A percentile compares a stretch with the other conserved stretches of the same genome.
Conservation (phyloP, 495 filamentous ascomycete genomes). For the Talaromyces ruber region DNA sequence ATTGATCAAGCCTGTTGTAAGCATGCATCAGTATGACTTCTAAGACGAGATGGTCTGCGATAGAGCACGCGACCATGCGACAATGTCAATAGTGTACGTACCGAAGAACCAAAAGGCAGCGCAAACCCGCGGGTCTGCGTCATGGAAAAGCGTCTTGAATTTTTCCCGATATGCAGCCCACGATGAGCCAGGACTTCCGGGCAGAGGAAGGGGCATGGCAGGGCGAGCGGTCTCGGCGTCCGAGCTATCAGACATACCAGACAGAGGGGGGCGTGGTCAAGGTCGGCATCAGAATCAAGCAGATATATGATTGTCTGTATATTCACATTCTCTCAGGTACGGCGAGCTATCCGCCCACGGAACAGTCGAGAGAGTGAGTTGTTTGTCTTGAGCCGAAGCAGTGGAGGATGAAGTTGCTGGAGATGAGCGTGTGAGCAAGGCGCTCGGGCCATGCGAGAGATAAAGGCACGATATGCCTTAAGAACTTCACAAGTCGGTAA, state of each 20-base stretch:
- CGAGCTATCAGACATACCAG: background rate
- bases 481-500: background rate
- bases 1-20: constrained; percentile 72
- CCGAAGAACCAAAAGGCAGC: constrained; percentile 90
- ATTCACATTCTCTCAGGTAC: background rate
- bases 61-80: background rate
- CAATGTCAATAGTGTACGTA: constrained; percentile 24
- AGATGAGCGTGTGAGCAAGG: background rate
- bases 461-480: background rate
- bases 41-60: background rate
- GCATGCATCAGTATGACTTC: background rate
- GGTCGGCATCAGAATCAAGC: too few species aligned
- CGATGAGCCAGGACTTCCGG: constrained; percentile 64
- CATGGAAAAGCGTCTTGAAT: constrained; percentile 52
- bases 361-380: background rate
- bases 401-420: background rate
- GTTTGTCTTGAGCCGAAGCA: background rate
- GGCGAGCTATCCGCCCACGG: background rate
- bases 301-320: background rate
- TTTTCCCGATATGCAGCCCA: constrained; percentile 63
- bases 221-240: constrained; percentile 10
- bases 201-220: constrained; percentile 51
- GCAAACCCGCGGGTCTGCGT: constrained; percentile 64
- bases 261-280: too few species aligned
- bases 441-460: background rate